Evolutionary conservation across 2,329 filamentous ascomycete species (phyloP).

Genomic region (Lachnellula hyalina): DNA sequence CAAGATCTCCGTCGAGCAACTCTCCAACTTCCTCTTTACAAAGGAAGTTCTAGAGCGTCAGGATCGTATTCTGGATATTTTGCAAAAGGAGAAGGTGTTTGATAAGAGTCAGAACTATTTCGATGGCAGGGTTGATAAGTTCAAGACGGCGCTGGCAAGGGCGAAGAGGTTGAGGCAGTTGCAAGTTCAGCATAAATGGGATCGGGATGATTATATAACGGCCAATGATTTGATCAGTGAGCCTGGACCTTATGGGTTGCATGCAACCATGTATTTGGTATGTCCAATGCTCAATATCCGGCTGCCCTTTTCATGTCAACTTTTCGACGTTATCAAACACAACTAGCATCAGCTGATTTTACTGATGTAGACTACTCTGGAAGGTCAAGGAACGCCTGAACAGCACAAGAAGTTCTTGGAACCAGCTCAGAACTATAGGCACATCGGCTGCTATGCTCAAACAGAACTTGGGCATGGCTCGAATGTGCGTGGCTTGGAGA

Average conservation of each 20-base stretch:
- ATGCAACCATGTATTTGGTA: slow-evolving; percentile 64
- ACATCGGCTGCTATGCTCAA: slow-evolving; percentile 76
- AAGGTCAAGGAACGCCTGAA: slow-evolving; percentile 66
- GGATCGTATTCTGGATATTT: slow-evolving; percentile 55
- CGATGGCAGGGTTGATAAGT: slow-evolving; percentile 61
- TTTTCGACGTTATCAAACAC: no score
- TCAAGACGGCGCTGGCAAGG: slow-evolving; percentile 63
- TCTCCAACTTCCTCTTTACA: slow-evolving; percentile 65
- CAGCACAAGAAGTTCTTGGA: slow-evolving; percentile 70
- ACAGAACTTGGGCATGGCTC: slow-evolving; percentile 76
- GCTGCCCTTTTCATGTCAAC: no score
- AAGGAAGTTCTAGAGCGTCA: slow-evolving; percentile 58
- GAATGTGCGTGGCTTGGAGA: slow-evolving; percentile 58
- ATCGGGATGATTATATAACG: slow-evolving; percentile 53
- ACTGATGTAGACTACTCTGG: slow-evolving; percentile 52
- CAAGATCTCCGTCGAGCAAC: slow-evolving; percentile 59
- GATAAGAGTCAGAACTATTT: slow-evolving; percentile 78
- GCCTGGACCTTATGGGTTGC: slow-evolving; percentile 68
- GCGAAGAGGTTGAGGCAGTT: slow-evolving; percentile 67
- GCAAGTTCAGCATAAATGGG: slow-evolving; percentile 62
- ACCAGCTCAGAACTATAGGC: slow-evolving; percentile 62
- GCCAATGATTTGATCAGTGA: slow-evolving; percentile 69
- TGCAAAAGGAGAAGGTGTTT: slow-evolving; percentile 64
- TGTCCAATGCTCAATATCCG: slow-evolving; percentile 17
- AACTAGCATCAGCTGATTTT: background rate